phyloP scores from a whole-genome alignment of 2,329 filamentous ascomycete genomes.

The Hysterium pulicare region DNA sequence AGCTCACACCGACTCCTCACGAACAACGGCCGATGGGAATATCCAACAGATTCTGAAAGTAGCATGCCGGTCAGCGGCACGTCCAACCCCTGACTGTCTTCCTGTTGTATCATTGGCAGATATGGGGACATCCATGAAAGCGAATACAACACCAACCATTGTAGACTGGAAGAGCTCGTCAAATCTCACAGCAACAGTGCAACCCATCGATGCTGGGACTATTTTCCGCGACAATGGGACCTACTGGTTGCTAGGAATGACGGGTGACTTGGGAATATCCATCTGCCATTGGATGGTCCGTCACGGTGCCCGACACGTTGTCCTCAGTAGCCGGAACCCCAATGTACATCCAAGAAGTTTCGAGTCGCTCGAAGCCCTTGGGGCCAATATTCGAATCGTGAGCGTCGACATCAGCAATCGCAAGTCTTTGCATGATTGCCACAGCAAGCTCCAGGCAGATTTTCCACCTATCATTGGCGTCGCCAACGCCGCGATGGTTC shows the following conservation, averaged over 20 bases:
- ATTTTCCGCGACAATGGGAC: slow-evolving; percentile 1
- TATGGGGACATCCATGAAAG: no score
- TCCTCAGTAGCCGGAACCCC: slow-evolving; percentile 38
- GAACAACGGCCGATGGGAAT: no score
- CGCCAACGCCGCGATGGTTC: slow-evolving; percentile 3
- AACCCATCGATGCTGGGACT: not conserved
- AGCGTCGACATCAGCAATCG: slow-evolving; percentile 1
- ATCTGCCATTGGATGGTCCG: slow-evolving; percentile 7
- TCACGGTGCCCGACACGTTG: slow-evolving; percentile 8
- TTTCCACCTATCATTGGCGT: slow-evolving; percentile 6
- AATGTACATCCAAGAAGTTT: slow-evolving; percentile 27
- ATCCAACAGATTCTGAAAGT: no score
- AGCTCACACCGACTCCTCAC: no score
- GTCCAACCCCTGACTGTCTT: no score
- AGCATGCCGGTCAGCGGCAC: no score
- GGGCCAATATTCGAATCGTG: slow-evolving; percentile 1
- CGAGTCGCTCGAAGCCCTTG: slow-evolving; percentile 5
- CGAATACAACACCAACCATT: slow-evolving; percentile 4
- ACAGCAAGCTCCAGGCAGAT: not conserved
- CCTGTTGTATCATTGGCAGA: no score
- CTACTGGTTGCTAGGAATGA: slow-evolving; percentile 8
- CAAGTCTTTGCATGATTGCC: not conserved
- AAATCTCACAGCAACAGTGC: no score
- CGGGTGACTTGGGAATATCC: slow-evolving; percentile 6
- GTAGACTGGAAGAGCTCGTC: no score